Base-by-base conservation (phyloP, 768 basidiomycete genomes). In the Dentipellis fragilis region DNA sequence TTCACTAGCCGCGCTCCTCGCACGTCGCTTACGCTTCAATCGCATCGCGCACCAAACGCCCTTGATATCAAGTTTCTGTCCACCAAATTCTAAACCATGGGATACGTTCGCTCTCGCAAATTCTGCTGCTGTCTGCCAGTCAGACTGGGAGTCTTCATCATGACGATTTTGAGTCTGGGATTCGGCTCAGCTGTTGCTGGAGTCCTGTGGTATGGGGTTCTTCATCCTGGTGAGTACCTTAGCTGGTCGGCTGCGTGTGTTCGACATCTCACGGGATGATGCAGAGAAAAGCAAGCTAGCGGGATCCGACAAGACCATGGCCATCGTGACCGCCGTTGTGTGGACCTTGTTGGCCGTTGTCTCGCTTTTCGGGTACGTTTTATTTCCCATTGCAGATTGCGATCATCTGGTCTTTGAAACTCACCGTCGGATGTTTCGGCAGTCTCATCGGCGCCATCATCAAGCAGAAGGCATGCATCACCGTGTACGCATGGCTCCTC, bases 81-180 rank as follows among this genome's bases (percentile, higher is more conserved):
- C 29, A 6, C 3, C 29, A 29, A 29, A 29, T 29, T 29, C 3
- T 29, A 29, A 29, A 29, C 29, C 29, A 29, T 29, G 78, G 70
- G 61, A 60, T 72, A 76, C 69, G 72, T 79, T 62, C 77, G 74
- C 57, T 75, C 78, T 17, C 76, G 75, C 59, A 80, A 70, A 63
- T 84, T 84, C 67, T 83, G 80, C 68, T 81, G 78, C 69, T 84
- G 80, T 69, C 73, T 84, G 63, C 83, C 81, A 29, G 82, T 84
- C 65, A 75, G 82, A 62, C 72, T 81, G 54, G 81, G 82, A 57
- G 80, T 83, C 45, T 79, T 83, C 66, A 78, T 82, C 40, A 65
- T 83, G 57, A 71, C 75, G 54, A 63, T 80, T 57, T 58, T 74
- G n/a, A 72, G 71, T 46, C 56, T 75, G 23, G 56, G 72, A 47